phyloP scores from a whole-genome alignment of 352 stramenopile genomes.

The Phytopythium mirpurense region DNA sequence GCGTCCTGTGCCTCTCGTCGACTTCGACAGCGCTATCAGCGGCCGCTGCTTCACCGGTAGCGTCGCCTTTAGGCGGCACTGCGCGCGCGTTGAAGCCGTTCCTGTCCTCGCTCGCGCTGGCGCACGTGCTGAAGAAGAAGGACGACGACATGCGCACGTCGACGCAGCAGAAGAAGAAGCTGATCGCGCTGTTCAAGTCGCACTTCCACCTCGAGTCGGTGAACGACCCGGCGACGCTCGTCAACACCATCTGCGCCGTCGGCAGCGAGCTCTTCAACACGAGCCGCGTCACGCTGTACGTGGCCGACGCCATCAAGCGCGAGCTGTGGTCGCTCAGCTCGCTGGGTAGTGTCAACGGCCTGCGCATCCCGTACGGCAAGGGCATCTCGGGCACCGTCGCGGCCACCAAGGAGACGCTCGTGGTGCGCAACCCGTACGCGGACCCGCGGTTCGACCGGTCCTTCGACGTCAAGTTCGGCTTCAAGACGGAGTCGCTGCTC shows the following conservation, averaged over 20 bases:
- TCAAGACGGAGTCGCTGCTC: conserved; percentile 75
- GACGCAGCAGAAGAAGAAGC: conserved; percentile 59
- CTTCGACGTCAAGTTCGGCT: conserved; percentile 79
- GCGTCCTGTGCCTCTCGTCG: conserved; percentile 37
- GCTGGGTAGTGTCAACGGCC: conserved; percentile 61
- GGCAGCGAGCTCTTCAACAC: conserved; percentile 69
- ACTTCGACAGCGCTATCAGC: conserved; percentile 7
- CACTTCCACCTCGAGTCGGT: conserved; percentile 65
- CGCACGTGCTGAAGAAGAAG: conserved; percentile 43
- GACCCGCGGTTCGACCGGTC: conserved; percentile 75
- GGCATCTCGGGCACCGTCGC: conserved; percentile 77
- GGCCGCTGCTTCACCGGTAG: neutral
- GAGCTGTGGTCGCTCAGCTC: conserved; percentile 74
- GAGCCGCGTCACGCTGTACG: conserved; percentile 59
- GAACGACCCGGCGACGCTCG: conserved; percentile 60
- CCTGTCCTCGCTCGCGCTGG: conserved; percentile 34
- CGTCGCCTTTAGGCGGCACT: neutral
- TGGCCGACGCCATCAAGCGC: conserved; percentile 67
- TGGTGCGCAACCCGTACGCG: conserved; percentile 69
- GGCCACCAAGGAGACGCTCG: conserved; percentile 45
- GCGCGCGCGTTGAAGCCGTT: conserved; percentile 38
- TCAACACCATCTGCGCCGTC: conserved; percentile 71
- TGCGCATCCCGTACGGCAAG: conserved; percentile 64
- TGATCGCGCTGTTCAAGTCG: conserved; percentile 57
- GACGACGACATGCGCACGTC: conserved; percentile 55